phyloP scores from a whole-genome alignment of 148 eudicot genomes.

The Diospyros lotus region DNA sequence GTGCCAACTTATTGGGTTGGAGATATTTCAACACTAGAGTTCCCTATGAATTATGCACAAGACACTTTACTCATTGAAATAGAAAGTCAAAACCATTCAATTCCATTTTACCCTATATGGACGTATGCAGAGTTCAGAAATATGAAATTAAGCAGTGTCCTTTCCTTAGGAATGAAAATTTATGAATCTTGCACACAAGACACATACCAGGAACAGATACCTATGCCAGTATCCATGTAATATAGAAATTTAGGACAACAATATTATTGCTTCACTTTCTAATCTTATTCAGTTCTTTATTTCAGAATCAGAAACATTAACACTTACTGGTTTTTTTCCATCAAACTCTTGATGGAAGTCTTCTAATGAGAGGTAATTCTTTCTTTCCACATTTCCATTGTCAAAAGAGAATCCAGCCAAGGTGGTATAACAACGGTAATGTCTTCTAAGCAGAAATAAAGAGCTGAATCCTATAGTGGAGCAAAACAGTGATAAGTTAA shows the following conservation, averaged over 20 bases:
- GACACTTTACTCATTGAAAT: no score
- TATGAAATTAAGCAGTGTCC: no score
- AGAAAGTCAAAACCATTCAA: no score
- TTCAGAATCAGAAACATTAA: not conserved
- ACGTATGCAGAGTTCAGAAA: no score
- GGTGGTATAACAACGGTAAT: conserved; percentile 74
- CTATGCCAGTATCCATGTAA: no score
- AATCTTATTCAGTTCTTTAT: not conserved
- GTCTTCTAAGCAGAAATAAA: conserved; percentile 68
- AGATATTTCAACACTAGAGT: no score
- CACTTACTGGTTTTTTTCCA: conserved; percentile 72
- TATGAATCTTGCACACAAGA: no score
- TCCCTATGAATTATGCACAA: no score
- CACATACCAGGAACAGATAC: no score
- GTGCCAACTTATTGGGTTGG: no score
- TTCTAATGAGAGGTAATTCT: conserved; percentile 49
- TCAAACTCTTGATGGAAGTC: conserved; percentile 64
- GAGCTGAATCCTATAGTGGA: conserved; percentile 70
- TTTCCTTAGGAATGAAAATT: no score
- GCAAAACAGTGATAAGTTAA: not conserved
- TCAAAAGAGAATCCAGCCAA: conserved; percentile 72
- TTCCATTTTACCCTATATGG: no score
- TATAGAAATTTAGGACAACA: not conserved
- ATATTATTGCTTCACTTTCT: not conserved
- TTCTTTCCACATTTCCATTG: conserved; percentile 77